Conservation (phyloP, 2,329 filamentous ascomycete species). For the Exophiala viscosa region DNA sequence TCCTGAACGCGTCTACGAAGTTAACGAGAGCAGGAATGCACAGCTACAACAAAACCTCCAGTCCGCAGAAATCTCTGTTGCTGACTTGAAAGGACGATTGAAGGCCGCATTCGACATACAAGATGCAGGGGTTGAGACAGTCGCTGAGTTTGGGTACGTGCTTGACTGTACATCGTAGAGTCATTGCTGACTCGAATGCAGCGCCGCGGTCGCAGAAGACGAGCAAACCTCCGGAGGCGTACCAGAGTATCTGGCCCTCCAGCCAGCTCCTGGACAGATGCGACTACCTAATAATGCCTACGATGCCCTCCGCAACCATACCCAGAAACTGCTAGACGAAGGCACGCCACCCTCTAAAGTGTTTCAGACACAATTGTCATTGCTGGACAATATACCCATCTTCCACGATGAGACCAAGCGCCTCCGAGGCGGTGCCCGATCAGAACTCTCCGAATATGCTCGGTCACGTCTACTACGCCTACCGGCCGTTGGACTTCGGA, state of each 20-base stretch:
- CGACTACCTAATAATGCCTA: conserved; percentile 28
- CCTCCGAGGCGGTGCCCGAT: not conserved
- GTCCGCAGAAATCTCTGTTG: conserved; percentile 53
- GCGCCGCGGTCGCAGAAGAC: not conserved
- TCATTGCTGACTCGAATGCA: not conserved
- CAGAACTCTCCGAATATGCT: conserved; percentile 19
- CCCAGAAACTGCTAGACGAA: conserved; percentile 21
- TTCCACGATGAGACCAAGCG: conserved; percentile 20
- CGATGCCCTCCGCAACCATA: conserved; percentile 25
- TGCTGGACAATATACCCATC: conserved; percentile 21
- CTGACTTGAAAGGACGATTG: conserved; percentile 63
- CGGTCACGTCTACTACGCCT: conserved; percentile 18
- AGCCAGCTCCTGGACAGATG: conserved; percentile 21
- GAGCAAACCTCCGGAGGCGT: not conserved
- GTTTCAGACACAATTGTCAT: conserved; percentile 14
- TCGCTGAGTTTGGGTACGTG: conserved; percentile 8
- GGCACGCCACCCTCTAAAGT: conserved; percentile 14
- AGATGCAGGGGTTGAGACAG: not conserved
- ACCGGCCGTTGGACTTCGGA: conserved; percentile 19
- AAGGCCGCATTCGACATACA: conserved; percentile 39
- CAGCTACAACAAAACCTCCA: conserved; percentile 73
- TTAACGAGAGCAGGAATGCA: conserved; percentile 56
- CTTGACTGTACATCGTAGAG: not conserved
- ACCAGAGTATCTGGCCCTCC: conserved; percentile 18
- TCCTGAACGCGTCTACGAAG: not conserved